Evolutionary conservation across 1,284 basidiomycete genomes (phyloP).

Genomic region (Coriolopsis trogii): DNA sequence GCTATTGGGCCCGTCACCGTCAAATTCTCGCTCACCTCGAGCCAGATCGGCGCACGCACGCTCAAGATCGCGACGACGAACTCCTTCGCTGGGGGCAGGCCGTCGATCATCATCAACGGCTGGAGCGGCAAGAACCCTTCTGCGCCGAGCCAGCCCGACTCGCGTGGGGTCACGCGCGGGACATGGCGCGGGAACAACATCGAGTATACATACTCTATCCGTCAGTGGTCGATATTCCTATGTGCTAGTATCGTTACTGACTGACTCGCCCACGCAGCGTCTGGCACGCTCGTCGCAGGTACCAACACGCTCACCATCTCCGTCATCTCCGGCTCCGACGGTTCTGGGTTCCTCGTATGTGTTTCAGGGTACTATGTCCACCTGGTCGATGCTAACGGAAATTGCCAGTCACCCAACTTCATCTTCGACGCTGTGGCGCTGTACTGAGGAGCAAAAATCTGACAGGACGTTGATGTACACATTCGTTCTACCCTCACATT

Average conservation of each 20-base stretch:
- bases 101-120: slow-evolving; percentile 44
- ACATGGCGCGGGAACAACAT: slow-evolving; percentile 50
- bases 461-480: too few relatives aligned
- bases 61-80: slow-evolving; percentile 48
- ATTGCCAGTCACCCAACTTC: slow-evolving; percentile 32
- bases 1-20: slow-evolving; percentile 49
- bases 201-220: slow-evolving; percentile 44
- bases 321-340: slow-evolving; percentile 45
- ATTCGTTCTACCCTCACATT: too few relatives aligned
- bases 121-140: slow-evolving; percentile 43
- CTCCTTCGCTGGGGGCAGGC: slow-evolving; percentile 48
- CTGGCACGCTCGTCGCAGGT: slow-evolving; percentile 43
- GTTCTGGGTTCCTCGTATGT: slow-evolving; percentile 41
- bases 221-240: too few relatives aligned
- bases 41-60: slow-evolving; percentile 49
- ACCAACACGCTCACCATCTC: slow-evolving; percentile 46
- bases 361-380: slow-evolving; percentile 41
- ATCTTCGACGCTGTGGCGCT: slow-evolving; percentile 33
- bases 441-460: too few relatives aligned
- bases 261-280: too few relatives aligned
- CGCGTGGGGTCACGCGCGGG: slow-evolving; percentile 36
- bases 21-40: slow-evolving; percentile 44
- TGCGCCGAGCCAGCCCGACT: slow-evolving; percentile 44
- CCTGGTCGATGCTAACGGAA: slow-evolving; percentile 26
- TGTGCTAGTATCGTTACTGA: too few relatives aligned